These are phyloP conservation scores for Cyanidiococcus yangmingshanensis DNA, from an alignment of 23 red algal species.

Conservation along the genomic window DNA sequence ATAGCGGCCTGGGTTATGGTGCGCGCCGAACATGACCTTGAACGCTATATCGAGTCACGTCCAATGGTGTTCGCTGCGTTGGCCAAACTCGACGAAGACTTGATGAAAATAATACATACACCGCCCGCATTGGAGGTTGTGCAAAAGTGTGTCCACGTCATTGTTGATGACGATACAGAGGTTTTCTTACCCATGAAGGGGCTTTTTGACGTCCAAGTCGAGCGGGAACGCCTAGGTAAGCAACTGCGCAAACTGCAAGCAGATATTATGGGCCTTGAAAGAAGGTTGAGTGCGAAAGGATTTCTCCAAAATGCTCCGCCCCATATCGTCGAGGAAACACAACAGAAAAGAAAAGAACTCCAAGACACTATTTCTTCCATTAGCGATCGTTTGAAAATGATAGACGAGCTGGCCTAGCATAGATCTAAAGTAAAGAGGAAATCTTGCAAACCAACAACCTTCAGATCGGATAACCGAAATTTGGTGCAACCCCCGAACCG, in stretches of 20 bases:
- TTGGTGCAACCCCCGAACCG: not conserved
- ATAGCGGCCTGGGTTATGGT: slow-evolving; percentile 39
- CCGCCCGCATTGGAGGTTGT: not conserved
- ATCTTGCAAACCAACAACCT: no score
- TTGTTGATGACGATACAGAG: slow-evolving; percentile 44
- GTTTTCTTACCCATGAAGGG: slow-evolving; percentile 58
- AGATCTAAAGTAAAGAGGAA: no score
- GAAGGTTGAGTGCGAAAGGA: slow-evolving; percentile 44
- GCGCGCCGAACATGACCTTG: slow-evolving; percentile 26
- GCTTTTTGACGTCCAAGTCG: slow-evolving; percentile 65
- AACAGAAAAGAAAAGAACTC: slow-evolving; percentile 29
- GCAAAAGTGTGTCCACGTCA: slow-evolving; percentile 31
- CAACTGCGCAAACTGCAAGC: slow-evolving; percentile 47
- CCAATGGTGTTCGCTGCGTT: slow-evolving; percentile 44
- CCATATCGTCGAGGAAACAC: slow-evolving; percentile 54
- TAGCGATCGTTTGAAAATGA: slow-evolving; percentile 28
- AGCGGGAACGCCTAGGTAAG: slow-evolving; percentile 70
- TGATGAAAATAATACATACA: slow-evolving; percentile 17
- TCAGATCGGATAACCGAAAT: no score
- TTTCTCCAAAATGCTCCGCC: slow-evolving; percentile 81
- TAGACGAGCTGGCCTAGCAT: slow-evolving; percentile 34
- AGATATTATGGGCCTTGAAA: slow-evolving; percentile 54
- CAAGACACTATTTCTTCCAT: slow-evolving; percentile 42
- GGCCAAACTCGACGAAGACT: slow-evolving; percentile 43
- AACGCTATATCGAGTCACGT: slow-evolving; percentile 31